These are phyloP conservation scores for Yamadazyma friedrichii DNA, from an alignment of 1,139 yeast genomes.

Conservation along the genomic window DNA sequence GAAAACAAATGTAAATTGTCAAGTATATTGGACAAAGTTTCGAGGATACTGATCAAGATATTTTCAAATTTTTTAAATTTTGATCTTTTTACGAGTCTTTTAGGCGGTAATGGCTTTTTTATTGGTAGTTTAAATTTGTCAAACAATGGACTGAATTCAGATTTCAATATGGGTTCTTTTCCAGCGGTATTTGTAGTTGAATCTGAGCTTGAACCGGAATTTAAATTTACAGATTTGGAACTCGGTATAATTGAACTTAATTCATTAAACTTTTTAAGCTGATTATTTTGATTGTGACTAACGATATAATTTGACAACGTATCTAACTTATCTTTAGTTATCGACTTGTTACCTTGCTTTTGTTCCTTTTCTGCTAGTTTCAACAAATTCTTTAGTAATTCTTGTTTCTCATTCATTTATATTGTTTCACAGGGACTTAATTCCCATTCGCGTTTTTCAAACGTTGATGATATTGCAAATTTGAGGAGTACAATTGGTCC, in stretches of 20 bases:
- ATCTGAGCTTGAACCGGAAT: too few species aligned
- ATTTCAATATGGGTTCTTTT: neutral
- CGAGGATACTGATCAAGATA: conserved; percentile 31
- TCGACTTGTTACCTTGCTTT: conserved; percentile 31
- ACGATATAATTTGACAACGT: conserved; percentile 23
- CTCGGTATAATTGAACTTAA: conserved; percentile 17
- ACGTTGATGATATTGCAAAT: too few species aligned
- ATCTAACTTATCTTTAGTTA: conserved; percentile 33
- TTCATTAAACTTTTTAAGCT: conserved; percentile 14
- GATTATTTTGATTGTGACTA: conserved; percentile 12
- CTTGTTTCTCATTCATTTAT: conserved; percentile 19
- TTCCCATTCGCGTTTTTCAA: too few species aligned
- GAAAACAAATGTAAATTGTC: conserved; percentile 47
- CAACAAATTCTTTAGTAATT: conserved; percentile 27
- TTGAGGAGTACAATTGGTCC: too few species aligned
- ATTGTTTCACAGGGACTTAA: too few species aligned
- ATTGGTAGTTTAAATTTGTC: conserved; percentile 19
- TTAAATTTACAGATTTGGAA: too few species aligned
- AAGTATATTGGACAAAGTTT: conserved; percentile 38
- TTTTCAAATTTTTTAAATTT: conserved; percentile 31
- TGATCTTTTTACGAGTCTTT: conserved; percentile 14
- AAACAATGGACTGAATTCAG: conserved; percentile 25
- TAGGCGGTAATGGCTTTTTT: conserved; percentile 8
- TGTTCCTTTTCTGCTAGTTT: conserved; percentile 33
- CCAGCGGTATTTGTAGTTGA: neutral